Conservation (phyloP, 1,139 yeast species). For the Yamadazyma aaseri region DNA sequence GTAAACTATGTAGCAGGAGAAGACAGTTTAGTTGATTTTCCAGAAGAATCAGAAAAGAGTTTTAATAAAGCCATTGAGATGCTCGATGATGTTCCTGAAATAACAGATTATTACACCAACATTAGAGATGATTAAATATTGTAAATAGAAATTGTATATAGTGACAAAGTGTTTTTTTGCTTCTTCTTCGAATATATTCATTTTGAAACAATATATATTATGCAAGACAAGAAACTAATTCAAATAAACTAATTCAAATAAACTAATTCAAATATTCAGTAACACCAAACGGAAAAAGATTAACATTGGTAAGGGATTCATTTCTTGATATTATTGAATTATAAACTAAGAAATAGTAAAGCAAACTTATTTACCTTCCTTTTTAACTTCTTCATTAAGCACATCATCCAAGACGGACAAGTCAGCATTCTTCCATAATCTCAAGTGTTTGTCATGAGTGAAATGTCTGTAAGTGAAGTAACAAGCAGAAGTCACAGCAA, state of each 20-base stretch:
- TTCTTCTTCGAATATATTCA: not conserved
- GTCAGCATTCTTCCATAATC: conserved; percentile 68
- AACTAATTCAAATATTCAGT: conserved; percentile 1
- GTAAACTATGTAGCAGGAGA: conserved; percentile 64
- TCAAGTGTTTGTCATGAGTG: conserved; percentile 62
- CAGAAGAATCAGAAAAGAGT: conserved; percentile 49
- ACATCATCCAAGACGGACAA: conserved; percentile 57
- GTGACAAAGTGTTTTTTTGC: not conserved
- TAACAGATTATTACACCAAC: conserved; percentile 72
- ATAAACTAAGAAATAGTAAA: no score
- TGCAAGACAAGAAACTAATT: conserved; percentile 10
- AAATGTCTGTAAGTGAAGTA: conserved; percentile 75
- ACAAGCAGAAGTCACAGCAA: conserved; percentile 63
- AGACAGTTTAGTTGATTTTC: conserved; percentile 57
- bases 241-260: conserved; percentile 1
- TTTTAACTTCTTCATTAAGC: conserved; percentile 48
- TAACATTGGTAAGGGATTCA: no score
- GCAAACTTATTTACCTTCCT: conserved; percentile 22
- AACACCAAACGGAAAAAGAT: no score
- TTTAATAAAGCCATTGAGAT: conserved; percentile 58
- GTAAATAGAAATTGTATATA: conserved; percentile 8
- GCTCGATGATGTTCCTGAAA: conserved; percentile 77
- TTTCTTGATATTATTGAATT: no score
- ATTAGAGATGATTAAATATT: conserved; percentile 20
- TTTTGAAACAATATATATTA: conserved; percentile 11